Base-by-base conservation (phyloP, 2,329 filamentous ascomycete genomes). In the Zasmidium citrigriseum region DNA sequence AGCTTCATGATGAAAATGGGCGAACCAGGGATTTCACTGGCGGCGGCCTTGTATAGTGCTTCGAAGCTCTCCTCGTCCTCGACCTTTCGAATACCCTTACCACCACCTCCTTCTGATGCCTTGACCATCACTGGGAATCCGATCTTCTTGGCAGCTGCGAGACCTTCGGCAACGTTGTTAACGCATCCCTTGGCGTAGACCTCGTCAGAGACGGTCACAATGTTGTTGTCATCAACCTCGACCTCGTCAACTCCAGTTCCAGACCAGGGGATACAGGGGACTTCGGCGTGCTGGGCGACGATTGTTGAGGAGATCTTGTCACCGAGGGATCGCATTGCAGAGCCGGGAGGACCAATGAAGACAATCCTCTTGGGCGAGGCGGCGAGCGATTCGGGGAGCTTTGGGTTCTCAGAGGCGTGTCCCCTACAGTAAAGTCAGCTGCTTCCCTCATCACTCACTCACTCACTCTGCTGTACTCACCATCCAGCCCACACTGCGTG, bases 1-100 rank as follows among this genome's bases (percentile, higher is more conserved):
- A 99, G 83, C 86, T 99, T 97, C 95, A 99, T 99, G 80, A 99
- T 96, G 84, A 99, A 99, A 78, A 99, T 99, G 67, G 96, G 95
- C 25, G 95, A 99, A 49, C 96, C 96, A 11, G 95, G 96, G 67
- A 99, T 98, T 77, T 99, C 96, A 76, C 89, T 96, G 4, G 95
- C 93, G 21, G 96, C 95, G 47, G 93, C 95, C 77, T 96, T 95
- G 84, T 98, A 99, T 47, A 98, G 82, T 67, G 83, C 82, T 73
- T 89, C 83, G 70, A 99, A 99, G 63, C 89, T 87, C 45, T 93
- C 89, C 75, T 96, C 93, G 61, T 82, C 82, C 62, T 91, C 83
- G 67, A 95, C 95, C 80, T 98, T 97, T 75, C 96, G 91, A 74
- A 99, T 99, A 84, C 95, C 95, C 83, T 99, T 99, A 75, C 95